phyloP scores from a whole-genome alignment of 2,329 filamentous ascomycete genomes.

The Paracoccidioides brasiliensis region DNA sequence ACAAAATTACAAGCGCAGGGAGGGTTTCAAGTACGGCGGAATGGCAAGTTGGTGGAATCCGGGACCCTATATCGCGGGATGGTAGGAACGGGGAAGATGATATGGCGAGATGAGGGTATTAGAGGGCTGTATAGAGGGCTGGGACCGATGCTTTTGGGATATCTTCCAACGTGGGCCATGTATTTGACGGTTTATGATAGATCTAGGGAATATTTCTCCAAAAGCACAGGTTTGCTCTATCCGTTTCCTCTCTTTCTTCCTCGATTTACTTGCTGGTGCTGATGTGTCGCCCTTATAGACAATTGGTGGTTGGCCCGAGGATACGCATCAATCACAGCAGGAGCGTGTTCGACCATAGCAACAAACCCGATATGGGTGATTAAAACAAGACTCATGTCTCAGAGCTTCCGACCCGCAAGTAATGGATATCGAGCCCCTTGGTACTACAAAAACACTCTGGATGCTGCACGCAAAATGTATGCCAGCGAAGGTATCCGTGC shows the following conservation, averaged over 20 bases:
- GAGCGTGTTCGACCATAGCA: slow-evolving; percentile 80
- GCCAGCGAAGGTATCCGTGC: slow-evolving; percentile 71
- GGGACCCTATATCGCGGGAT: slow-evolving; percentile 66
- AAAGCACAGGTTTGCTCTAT: slow-evolving; percentile 45
- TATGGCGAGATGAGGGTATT: slow-evolving; percentile 78
- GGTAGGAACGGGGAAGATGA: slow-evolving; percentile 70
- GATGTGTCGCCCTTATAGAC: slow-evolving; percentile 33
- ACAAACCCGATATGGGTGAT: slow-evolving; percentile 99
- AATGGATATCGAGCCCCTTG: slow-evolving; percentile 46
- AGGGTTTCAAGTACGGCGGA: slow-evolving; percentile 49
- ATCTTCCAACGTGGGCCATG: slow-evolving; percentile 94
- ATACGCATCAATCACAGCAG: slow-evolving; percentile 80
- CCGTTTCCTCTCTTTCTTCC: not conserved
- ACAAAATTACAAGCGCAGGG: slow-evolving; percentile 95
- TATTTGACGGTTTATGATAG: slow-evolving; percentile 96
- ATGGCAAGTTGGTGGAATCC: slow-evolving; percentile 28
- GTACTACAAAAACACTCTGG: slow-evolving; percentile 81
- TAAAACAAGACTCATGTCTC: slow-evolving; percentile 96
- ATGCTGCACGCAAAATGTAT: slow-evolving; percentile 95
- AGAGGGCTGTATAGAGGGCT: slow-evolving; percentile 85
- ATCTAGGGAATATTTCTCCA: slow-evolving; percentile 60
- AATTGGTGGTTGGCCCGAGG: slow-evolving; percentile 69
- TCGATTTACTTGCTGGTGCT: slow-evolving; percentile 10
- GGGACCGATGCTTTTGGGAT: slow-evolving; percentile 87
- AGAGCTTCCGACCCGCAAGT: slow-evolving; percentile 40